Percentiles rank a stretch among this genome's conserved stretches.
phyloP scores from a whole-genome alignment of 2,329 filamentous ascomycete species.

The Septoria petroselini region DNA sequence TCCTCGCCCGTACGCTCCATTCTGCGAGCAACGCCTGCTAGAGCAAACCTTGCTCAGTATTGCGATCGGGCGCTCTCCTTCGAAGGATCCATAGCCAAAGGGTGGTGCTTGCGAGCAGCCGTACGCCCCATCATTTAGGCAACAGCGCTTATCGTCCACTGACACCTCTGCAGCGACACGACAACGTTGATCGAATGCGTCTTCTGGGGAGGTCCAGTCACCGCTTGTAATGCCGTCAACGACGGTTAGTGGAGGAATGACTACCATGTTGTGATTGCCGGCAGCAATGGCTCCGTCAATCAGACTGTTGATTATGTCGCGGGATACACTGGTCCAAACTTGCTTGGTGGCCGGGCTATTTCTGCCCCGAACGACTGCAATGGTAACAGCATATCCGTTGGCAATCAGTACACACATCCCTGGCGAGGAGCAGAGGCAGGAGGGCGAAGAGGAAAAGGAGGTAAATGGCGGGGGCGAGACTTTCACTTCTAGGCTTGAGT shows the following conservation, averaged over 20 bases:
- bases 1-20: too few species aligned
- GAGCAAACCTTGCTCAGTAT: too few species aligned
- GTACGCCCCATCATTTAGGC: too few species aligned
- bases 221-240: conserved; percentile 28
- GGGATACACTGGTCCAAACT: conserved; percentile 21
- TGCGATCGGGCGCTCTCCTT: conserved; percentile 17
- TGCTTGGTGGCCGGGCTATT: conserved; percentile 29
- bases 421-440: not conserved
- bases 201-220: conserved; percentile 33
- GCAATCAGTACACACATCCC: conserved; percentile 21
- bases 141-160: too few species aligned
- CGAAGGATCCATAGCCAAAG: conserved; percentile 37
- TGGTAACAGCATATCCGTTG: conserved; percentile 32
- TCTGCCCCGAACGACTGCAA: conserved; percentile 31
- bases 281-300: conserved; percentile 18
- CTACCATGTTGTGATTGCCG: conserved; percentile 20
- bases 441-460: not conserved
- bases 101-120: conserved; percentile 13
- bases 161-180: not conserved
- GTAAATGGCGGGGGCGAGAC: not conserved
- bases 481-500: conserved; percentile 6
- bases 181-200: conserved; percentile 35
- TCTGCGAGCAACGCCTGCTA: too few species aligned
- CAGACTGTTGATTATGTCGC: conserved; percentile 2
- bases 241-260: conserved; percentile 28